Base-by-base conservation (phyloP, 2,329 filamentous ascomycete genomes). In the Apiospora phragmitis region DNA sequence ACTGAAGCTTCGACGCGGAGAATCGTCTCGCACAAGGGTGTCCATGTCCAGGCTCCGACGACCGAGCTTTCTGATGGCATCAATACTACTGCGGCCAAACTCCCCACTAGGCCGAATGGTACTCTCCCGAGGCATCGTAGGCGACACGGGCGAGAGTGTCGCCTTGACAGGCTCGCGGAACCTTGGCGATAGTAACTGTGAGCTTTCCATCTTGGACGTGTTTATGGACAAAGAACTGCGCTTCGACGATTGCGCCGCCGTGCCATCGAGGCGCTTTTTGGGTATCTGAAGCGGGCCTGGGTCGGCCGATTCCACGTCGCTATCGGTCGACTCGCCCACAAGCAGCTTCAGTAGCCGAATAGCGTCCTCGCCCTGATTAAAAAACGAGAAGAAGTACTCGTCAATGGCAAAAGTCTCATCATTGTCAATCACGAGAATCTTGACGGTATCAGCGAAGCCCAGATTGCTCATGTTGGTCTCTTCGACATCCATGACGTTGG, bases 321-420 rank as follows among this genome's bases (percentile, higher is more conserved):
- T 81, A n/a, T 62, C 55, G 69, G 88, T 84, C 29, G 89, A 88
- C 73, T 91, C 90, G 67, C 93, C 91, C 12, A 94, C 88, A 69
- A 97, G 84, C 51, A 90, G 89, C 73, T 90, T 93, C 68, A 99
- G 85, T 2, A 96, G 88, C 67, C 91, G 90, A 73, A 97, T 89
- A 18, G 94, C 95, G 76, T 97, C 93, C 76, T 93, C 91, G 8
- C 94, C 94, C 73, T 91, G 91, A 75, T 90, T 92, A 79, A 98
- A 97, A 81, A 98, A 98, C 0, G 95, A 96, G 80, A 99, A 98
- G 80, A 97, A 98, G 80, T 98, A 98, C 90, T 99, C 96, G 77
- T 99, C 96, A 73, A 98, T 93, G 3, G 95, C 95, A 81, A 93
- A 98, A 0, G 94, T 97, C 81, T 98, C 95, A 74, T 96, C 94